Evolutionary conservation across 306 rosid genomes (phyloP).

Genomic region (Cucumis cinereus): DNA sequence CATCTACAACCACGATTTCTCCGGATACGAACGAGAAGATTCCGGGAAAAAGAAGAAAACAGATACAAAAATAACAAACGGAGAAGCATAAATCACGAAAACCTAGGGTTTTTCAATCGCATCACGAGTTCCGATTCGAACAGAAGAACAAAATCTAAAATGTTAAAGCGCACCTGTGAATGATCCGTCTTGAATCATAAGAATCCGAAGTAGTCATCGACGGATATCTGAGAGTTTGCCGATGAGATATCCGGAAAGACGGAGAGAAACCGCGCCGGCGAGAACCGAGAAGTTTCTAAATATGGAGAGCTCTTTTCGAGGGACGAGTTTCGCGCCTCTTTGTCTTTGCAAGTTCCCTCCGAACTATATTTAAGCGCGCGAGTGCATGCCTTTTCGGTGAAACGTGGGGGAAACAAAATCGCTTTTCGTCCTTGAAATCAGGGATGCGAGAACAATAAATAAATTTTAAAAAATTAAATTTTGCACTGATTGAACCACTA

Average conservation of each 20-base stretch:
- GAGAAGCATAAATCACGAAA: neutral
- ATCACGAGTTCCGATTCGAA: neutral
- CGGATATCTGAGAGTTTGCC: neutral
- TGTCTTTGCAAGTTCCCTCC: neutral
- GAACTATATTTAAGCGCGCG: neutral
- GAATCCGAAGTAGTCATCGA: neutral
- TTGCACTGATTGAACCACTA: neutral
- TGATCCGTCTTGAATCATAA: neutral
- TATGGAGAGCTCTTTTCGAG: neutral
- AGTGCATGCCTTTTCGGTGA: neutral
- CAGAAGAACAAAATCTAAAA: neutral
- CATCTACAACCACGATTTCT: neutral
- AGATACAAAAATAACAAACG: neutral
- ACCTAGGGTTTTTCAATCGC: neutral
- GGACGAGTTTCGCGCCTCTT: constrained; percentile 2
- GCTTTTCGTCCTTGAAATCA: neutral
- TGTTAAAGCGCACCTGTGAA: neutral
- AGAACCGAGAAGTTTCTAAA: neutral
- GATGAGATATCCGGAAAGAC: neutral
- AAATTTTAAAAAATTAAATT: neutral
- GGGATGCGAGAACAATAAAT: neutral
- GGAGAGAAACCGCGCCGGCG: neutral
- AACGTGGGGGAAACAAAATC: neutral
- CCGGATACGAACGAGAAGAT: neutral
- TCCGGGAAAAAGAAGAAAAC: neutral